These are phyloP conservation scores for Monosporascus ibericus DNA, from an alignment of 2,329 filamentous ascomycete species.

Conservation along the genomic window DNA sequence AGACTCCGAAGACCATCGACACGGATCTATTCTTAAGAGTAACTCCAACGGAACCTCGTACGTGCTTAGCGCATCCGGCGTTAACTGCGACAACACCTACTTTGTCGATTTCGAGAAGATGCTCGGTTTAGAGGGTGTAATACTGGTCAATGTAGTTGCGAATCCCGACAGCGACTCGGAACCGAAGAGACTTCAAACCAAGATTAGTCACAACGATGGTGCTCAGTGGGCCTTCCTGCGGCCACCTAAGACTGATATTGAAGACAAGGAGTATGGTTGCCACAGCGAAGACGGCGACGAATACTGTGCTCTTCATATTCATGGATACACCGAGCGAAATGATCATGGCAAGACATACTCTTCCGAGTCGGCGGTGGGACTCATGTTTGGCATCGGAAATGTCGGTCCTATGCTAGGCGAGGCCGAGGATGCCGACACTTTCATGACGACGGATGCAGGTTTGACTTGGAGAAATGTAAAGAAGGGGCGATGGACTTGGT, in stretches of 20 bases:
- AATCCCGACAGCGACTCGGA: slow-evolving; percentile 63
- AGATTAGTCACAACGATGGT: slow-evolving; percentile 95
- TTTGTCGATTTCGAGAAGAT: slow-evolving; percentile 98
- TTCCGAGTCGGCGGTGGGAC: slow-evolving; percentile 77
- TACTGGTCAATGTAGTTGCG: slow-evolving; percentile 76
- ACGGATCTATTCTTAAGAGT: slow-evolving; percentile 90
- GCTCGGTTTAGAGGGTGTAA: slow-evolving; percentile 83
- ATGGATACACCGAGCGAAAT: slow-evolving; percentile 86
- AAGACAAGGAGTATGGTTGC: slow-evolving; percentile 69
- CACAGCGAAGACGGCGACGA: slow-evolving; percentile 49
- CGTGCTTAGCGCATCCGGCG: slow-evolving; percentile 70
- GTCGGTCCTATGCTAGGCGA: slow-evolving; percentile 66
- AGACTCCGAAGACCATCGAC: slow-evolving; percentile 56
- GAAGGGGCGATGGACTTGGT: slow-evolving; percentile 87
- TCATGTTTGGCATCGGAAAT: slow-evolving; percentile 90
- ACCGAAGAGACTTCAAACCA: slow-evolving; percentile 76
- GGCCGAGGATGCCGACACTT: slow-evolving; percentile 74
- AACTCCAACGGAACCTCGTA: slow-evolving; percentile 98
- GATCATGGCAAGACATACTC: slow-evolving; percentile 83
- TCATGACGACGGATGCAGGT: slow-evolving; percentile 87
- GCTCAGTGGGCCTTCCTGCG: slow-evolving; percentile 75
- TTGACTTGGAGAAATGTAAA: slow-evolving; percentile 80
- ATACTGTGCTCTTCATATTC: slow-evolving; percentile 82
- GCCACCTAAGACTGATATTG: slow-evolving; percentile 64
- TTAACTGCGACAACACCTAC: slow-evolving; percentile 71